Conservation (phyloP, 306 rosid species). For the Benincasa hispida region DNA sequence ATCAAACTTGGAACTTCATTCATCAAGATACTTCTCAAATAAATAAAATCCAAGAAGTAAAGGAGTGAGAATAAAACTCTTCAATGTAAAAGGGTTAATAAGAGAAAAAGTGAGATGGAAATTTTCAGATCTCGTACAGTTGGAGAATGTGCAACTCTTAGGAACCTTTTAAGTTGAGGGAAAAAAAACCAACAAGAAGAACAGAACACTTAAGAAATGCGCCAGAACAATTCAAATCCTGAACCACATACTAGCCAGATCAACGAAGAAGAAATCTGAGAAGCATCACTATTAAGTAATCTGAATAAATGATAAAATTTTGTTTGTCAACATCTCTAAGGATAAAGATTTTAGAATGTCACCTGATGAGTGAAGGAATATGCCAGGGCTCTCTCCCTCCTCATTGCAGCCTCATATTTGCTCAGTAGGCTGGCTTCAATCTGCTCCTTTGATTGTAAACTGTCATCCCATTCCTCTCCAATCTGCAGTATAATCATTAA, state of each 20-base stretch:
- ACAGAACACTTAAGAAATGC: neutral
- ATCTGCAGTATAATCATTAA: slow-evolving; percentile 29
- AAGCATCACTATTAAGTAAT: neutral
- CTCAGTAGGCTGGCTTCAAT: slow-evolving; percentile 67
- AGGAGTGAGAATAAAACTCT: neutral
- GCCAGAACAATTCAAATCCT: neutral
- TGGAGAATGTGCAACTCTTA: neutral
- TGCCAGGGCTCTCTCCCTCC: slow-evolving; percentile 95
- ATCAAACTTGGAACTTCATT: neutral
- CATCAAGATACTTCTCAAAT: neutral
- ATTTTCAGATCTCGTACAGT: neutral
- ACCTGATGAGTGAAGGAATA: slow-evolving; percentile 99
- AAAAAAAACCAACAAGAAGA: neutral
- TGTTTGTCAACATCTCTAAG: neutral
- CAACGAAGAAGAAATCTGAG: neutral
- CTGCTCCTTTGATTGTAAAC: slow-evolving; percentile 92
- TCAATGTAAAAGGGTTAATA: neutral
- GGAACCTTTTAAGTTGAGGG: neutral
- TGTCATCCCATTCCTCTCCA: slow-evolving; percentile 98
- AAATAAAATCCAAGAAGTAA: neutral
- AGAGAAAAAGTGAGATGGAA: neutral
- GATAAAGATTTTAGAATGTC: neutral
- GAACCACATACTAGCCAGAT: neutral
- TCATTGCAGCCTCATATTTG: slow-evolving; percentile 84
- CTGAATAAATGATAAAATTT: neutral